Evolutionary conservation across 1,139 yeast species (phyloP).

Genomic region (Schizosaccharomyces versatilis): DNA sequence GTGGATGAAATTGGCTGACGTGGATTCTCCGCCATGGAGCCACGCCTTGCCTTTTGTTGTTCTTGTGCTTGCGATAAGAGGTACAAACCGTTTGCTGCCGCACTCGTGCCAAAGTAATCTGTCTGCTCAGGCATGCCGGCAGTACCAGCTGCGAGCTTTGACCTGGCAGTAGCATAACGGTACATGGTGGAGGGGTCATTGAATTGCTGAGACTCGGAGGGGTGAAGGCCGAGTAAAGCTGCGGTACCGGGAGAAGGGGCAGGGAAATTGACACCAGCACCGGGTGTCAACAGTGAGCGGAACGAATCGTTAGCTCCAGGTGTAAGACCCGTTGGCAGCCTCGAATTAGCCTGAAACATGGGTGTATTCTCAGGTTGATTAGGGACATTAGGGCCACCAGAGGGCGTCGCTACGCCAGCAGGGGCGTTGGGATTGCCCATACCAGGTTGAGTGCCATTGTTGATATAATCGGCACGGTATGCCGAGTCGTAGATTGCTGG

Average conservation of each 20-base stretch:
- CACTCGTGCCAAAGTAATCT: slow-evolving; percentile 10
- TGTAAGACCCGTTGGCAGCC: slow-evolving; percentile 8
- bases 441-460: background rate
- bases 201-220: slow-evolving; percentile 1
- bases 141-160: slow-evolving; percentile 4
- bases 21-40: background rate
- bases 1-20: slow-evolving; percentile 6
- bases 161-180: slow-evolving; percentile 5
- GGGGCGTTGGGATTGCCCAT: background rate
- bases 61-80: slow-evolving; percentile 12
- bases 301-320: slow-evolving; percentile 12
- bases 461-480: background rate
- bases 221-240: slow-evolving; percentile 18
- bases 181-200: slow-evolving; percentile 8
- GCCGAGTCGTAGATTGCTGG: slow-evolving; percentile 3
- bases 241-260: slow-evolving; percentile 23
- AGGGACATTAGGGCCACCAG: slow-evolving; percentile 6
- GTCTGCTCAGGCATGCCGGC: background rate
- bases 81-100: slow-evolving; percentile 19
- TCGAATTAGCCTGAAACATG: slow-evolving; percentile 13
- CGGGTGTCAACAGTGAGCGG: slow-evolving; percentile 15
- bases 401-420: slow-evolving; percentile 10
- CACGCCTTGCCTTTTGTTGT: slow-evolving; percentile 1
- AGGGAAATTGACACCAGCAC: slow-evolving; percentile 19
- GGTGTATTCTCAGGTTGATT: slow-evolving; percentile 13